Evolutionary conservation across 2,329 filamentous ascomycete genomes (phyloP), one percentile per base, ranked within the genome.

Genomic region (Monosporascus sp.): DNA sequence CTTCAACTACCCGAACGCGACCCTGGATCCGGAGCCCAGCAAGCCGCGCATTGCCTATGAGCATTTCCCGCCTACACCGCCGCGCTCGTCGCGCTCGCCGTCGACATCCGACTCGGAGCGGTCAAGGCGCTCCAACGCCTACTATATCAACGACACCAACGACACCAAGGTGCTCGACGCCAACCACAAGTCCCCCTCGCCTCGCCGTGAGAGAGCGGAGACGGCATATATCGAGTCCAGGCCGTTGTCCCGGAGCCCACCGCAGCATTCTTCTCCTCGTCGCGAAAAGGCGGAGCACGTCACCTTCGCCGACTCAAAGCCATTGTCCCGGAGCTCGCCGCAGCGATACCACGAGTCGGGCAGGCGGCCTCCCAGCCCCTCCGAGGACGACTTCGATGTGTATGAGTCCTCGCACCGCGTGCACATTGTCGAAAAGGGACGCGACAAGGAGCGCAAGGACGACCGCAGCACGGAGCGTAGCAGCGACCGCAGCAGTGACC

Each of bases 281-380:
- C 61, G 62, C 52, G 56, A 69, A 44, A 68, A 67, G 53, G 68
- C 68, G 48, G 75, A 79, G 55, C 73, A 75, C 52, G 68, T 74
- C 50, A 59, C 75, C 51, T 68, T 80, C 52, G 69, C 75, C 49
- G 72, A 78, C 54, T 68, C 68, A 57, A 74, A 74, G 3, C 71
- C 75, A 14, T 73, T 72, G 8, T 72, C 76, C 37, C 70, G 72
- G 52, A 76, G 75, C 27, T 74, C 77, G 25, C 74, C 77, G n/a
- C 74, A 71, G 56, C 61, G 65, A 36, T 74, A 69, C 60, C 58
- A 56, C 51, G 65, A 67, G 18, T 69, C 74, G 5, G 70, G 70
- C 59, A 76, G 73, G 20, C 42, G 42, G 11, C 72, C 74, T 14
- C 57, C 72, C 3, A 76, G 73, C 47, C 71, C 73, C 47, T 62